Evolutionary conservation across 176 grass and related monocot species (phyloP).

Genomic region (Thinopyrum elongatum): DNA sequence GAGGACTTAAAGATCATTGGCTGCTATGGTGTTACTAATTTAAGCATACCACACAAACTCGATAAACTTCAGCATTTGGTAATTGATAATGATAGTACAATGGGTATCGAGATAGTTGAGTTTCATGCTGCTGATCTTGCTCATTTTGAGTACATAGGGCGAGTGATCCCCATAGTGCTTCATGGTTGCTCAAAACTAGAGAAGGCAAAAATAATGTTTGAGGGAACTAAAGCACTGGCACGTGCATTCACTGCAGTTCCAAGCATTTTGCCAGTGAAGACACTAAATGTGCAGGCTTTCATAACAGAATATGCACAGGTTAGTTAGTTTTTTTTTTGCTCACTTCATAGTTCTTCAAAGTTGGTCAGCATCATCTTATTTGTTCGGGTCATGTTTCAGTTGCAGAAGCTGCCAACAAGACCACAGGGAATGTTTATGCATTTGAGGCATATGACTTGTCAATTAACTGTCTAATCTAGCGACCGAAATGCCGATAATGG

Average conservation of each 20-base stretch:
- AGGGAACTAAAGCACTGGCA: neutral
- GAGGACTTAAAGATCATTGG: too few relatives aligned
- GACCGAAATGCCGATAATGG: neutral
- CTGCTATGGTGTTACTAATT: too few relatives aligned
- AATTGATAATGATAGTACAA: too few relatives aligned
- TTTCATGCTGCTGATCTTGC: too few relatives aligned
- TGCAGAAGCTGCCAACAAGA: neutral
- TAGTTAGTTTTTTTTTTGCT: neutral
- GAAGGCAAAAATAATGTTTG: neutral
- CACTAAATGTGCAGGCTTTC: neutral
- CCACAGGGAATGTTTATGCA: neutral
- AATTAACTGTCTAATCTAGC: neutral
- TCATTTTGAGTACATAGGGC: too few relatives aligned
- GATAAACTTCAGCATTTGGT: too few relatives aligned
- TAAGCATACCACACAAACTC: too few relatives aligned
- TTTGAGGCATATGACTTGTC: neutral
- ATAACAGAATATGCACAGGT: neutral
- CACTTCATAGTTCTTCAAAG: neutral
- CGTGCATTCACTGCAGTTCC: neutral
- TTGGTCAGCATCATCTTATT: neutral
- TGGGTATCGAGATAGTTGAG: too few relatives aligned
- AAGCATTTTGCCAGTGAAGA: neutral
- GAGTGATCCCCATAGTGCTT: neutral
- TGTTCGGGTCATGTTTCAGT: slow-evolving; percentile 16
- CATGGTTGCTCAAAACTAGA: slow-evolving; percentile 18